Base-by-base conservation (phyloP, 768 basidiomycete species). In the Kwoniella sp. region DNA sequence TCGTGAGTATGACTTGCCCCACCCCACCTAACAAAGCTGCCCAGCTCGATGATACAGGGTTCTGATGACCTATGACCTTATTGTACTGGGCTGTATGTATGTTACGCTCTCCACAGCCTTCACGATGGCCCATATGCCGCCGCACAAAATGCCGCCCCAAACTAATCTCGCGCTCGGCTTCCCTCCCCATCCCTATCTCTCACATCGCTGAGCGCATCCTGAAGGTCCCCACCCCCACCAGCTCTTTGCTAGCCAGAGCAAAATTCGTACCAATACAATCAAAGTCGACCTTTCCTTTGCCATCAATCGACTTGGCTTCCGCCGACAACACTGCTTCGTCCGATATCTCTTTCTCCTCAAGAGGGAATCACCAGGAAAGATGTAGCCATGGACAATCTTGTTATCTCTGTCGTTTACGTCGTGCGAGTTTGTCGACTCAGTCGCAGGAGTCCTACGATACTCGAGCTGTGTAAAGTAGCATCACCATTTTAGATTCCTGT, bases 1-100 rank as follows among this genome's bases (percentile, higher is more conserved):
- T 73, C 72, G 72, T 73, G 40, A 67, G 69, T 69, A 15, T 10
- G 8, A 13, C 33, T 33, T n/a, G n/a, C n/a, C n/a, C n/a, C n/a
- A 33, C 13, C 33, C 33, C 13, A 33, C 33, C 13, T 13, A 33
- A 33, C 33, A 33, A 13, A 33, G 33, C 13, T 13, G 33, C 33
- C 13, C 33, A 5, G 33, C 33, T 13, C 33, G 33, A 33, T 33
- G n/a, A n/a, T n/a, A n/a, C n/a, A n/a, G n/a, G n/a, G n/a, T n/a
- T n/a, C n/a, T n/a, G n/a, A n/a, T n/a, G n/a, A n/a, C n/a, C n/a
- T n/a, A n/a, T n/a, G n/a, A n/a, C n/a, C n/a, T n/a, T n/a, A n/a
- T n/a, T n/a, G n/a, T n/a, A n/a, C n/a, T n/a, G n/a, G n/a, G n/a
- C n/a, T n/a, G n/a, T 33, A 33, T 33, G 33, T 6, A 13, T 33